phyloP scores from a whole-genome alignment of 495 filamentous ascomycete species.

The Xylaria venustula region DNA sequence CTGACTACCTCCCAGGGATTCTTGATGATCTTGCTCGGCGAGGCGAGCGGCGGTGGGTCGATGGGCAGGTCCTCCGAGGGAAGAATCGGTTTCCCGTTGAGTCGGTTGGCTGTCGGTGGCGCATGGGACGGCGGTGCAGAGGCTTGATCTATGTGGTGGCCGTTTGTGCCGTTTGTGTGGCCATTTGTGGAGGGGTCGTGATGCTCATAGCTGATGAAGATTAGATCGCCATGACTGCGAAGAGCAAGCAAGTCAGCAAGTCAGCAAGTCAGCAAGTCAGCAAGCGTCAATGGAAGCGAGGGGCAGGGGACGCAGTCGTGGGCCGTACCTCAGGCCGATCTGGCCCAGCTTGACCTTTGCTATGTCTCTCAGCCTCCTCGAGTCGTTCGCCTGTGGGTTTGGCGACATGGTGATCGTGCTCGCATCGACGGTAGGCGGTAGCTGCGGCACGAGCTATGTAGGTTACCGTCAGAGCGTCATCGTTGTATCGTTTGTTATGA shows the following conservation, averaged over 20 bases:
- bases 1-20: slow-evolving; percentile 92
- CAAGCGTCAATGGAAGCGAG: background rate
- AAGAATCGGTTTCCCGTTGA: slow-evolving; percentile 77
- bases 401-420: slow-evolving; percentile 78
- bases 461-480: background rate
- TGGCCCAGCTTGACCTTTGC: slow-evolving; percentile 63
- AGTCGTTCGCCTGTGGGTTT: slow-evolving; percentile 70
- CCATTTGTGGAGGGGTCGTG: slow-evolving; percentile 28
- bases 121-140: slow-evolving; percentile 35
- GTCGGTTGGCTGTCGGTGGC: slow-evolving; percentile 51
- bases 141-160: too few relatives aligned
- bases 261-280: too few relatives aligned
- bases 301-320: too few relatives aligned
- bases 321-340: slow-evolving; percentile 65
- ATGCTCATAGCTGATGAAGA: slow-evolving; percentile 78
- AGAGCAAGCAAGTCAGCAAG: slow-evolving; percentile 15
- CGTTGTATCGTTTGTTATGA: background rate
- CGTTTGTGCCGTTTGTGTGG: slow-evolving; percentile 28
- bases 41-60: slow-evolving; percentile 54
- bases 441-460: slow-evolving; percentile 41
- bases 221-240: slow-evolving; percentile 80
- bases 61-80: slow-evolving; percentile 66
- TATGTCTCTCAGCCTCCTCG: slow-evolving; percentile 66
- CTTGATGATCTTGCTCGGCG: slow-evolving; percentile 64
- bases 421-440: slow-evolving; percentile 63